Evolutionary conservation across 2,329 filamentous ascomycete genomes (phyloP), one percentile per base, ranked within the genome.

Genomic region (Aspergillus flavus): DNA sequence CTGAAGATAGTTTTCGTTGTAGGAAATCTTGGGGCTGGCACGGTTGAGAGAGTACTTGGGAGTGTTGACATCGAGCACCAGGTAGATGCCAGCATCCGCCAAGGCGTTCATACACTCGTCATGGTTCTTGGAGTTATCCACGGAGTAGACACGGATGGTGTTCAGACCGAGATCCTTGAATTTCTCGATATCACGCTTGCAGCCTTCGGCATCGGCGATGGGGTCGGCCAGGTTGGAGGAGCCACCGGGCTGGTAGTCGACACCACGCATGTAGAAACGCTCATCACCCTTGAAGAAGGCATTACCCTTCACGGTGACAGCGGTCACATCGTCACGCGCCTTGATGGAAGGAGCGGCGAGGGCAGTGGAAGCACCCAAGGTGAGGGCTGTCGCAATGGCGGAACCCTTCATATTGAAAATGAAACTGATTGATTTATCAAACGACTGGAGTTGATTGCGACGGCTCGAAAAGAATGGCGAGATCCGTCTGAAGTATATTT

Each of bases 11-110:
- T 87, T 87, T 64, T 89, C 85, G 79, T 97, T 97, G 87, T 97
- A 97, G 1, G 93, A 96, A 7, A 82, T 79, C 54, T 81, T 83
- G n/a, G 93, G 92, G 10, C 88, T 77, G 63, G 82, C 84, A 60
- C 93, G 90, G 85, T 95, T 94, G 81, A 97, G 85, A 1, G 93
- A 95, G 85, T 96, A 96, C 68, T 88, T 84, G 69, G 92, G 92
- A n/a, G 86, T 94, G 87, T 96, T 96, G 83, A 95, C 91, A 73
- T 97, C 93, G 58, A 96, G 84, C 43, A 96, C 92, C 59, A 96
- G 87, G 84, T 97, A 97, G 83, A 97, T 97, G 72, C 92, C 92
- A 66, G 92, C 93, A 72, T 91, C 91, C 58, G 88, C 89, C 65
- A 97, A 85, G 53, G 86, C 84, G 64, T 85, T 82, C 94, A 97